Percentiles rank a stretch among this genome's conserved stretches.
phyloP scores from a whole-genome alignment of 768 basidiomycete species.

The Suillus clintonianus region DNA sequence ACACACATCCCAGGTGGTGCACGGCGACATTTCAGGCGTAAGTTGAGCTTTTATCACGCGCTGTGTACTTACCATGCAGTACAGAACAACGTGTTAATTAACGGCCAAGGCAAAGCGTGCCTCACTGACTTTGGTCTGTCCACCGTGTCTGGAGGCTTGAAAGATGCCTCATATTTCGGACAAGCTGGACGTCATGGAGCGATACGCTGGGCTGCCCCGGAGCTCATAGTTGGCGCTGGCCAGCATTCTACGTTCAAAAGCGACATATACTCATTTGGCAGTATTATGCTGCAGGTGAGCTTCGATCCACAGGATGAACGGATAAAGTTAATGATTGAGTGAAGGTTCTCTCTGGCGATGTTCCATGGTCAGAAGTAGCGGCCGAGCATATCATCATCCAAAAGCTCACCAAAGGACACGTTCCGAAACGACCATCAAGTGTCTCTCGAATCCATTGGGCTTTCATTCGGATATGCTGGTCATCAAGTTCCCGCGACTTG shows the following conservation, averaged over 20 bases:
- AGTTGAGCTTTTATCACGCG: not conserved
- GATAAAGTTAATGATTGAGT: not conserved
- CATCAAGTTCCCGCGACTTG: not conserved
- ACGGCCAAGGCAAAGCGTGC: conserved; percentile 30
- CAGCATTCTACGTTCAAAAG: conserved; percentile 1
- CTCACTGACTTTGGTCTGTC: conserved; percentile 38
- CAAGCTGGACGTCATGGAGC: conserved; percentile 28
- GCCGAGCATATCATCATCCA: not conserved
- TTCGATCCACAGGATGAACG: not conserved
- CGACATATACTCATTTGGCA: conserved; percentile 19
- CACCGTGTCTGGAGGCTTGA: not conserved
- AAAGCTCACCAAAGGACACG: not conserved
- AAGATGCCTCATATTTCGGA: not conserved
- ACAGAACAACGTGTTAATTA: conserved; percentile 35
- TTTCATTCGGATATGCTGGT: not conserved
- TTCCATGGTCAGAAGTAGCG: not conserved
- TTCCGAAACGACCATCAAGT: not conserved
- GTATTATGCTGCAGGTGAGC: conserved; percentile 29
- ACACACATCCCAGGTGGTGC: conserved; percentile 6
- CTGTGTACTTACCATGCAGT: not conserved
- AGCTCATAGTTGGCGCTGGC: conserved; percentile 27
- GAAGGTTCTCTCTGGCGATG: not conserved
- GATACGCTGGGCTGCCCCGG: conserved; percentile 51
- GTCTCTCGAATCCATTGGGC: not conserved
- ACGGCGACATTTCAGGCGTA: conserved; percentile 33